Base-by-base conservation (phyloP, 768 basidiomycete species). In the Tylopilus subfusipes region DNA sequence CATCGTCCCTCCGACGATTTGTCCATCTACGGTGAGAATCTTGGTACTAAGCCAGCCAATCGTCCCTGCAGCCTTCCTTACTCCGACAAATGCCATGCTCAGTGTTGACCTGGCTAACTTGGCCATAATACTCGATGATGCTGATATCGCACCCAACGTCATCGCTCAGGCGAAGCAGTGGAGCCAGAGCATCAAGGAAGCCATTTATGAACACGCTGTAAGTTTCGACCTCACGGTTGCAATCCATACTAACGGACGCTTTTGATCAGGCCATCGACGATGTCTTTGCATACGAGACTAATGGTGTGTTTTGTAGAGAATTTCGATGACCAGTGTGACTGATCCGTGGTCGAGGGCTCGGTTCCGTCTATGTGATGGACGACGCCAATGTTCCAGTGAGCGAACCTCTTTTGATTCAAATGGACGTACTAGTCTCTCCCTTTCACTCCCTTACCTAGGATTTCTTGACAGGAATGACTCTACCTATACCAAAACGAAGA, bases 321-420 rank as follows among this genome's bases (percentile, higher is more conserved):
- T 43, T 6, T 25, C 9, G 27, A 18, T 42, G 27, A 11, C 13
- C 40, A 25, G 24, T 25, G 18, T 43, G 19, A 42, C 43, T 48
- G 45, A 51, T 18, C 31, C 14, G 14, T 49, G 19, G 30, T 27
- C 14, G 55, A 84, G 84, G 87, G 9, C 78, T 86, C 47, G 86
- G 88, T 31, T 79, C 82, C 11, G 74, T 82, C 53, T 88, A 89
- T 67, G 80, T 89, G 19, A 90, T 90, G 89, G 89, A 90, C 59
- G 89, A 91, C 59, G 89, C 89, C 7, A 91, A 91, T 59, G 89
- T 91, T 40, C 89, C 89, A 5, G 87, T 88, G 67, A 61, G 83
- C 67, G 16, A 33, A 9, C 22, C 4, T 33, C 34, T 21, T 22
- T 5, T 39, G 34, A 43, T 55, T 42, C 27, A 21, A 42, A 29